Evolutionary conservation across 2,329 filamentous ascomycete species (phyloP), one percentile per base, ranked within the genome.

Genomic region (Aschersonia sp.): DNA sequence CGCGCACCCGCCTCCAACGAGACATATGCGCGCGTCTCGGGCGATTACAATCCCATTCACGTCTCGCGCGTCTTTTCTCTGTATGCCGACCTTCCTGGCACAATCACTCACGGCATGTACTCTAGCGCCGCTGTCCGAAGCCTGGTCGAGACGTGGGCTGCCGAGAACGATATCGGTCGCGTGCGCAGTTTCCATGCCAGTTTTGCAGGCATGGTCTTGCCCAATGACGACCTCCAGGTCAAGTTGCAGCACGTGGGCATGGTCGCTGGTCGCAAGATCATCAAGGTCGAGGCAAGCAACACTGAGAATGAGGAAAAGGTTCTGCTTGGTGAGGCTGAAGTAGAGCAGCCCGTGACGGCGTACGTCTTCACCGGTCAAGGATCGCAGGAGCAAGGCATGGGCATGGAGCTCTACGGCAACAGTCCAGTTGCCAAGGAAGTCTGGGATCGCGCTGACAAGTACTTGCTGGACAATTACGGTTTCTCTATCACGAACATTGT

Each of bases 91-190:
- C 76, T 98, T 12, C 89, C 89, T 1, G 94, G 92, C 45, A 98
- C 92, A 43, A 98, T 98, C 60, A 98, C 92, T 1, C 92, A 98
- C 63, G 92, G 92, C 62, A 98, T 98, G 92, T 98, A 97, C 74
- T 94, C 90, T 2, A 97, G 90, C 66, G 92, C 92, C 54, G 87
- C 92, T 39, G 92, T 98, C 31, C 84, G 94, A 59, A 94, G 88
- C 62, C 73, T 98, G 47, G 89, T 98, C 6, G 92, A 98, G 74
- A 98, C 88, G 0, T 98, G 92, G 92, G 92, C 94, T 46, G 92
- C 90, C 0, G 94, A 98, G 72, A 98, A 98, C 74, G 92, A 98
- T 62, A 83, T 97, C 58, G 90, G 92, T 43, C 90, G 92, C 58
- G 90, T 98, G 46, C 83, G 92, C 59, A 95, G 90, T 69, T 98